Percentiles rank a stretch among this genome's conserved stretches.
Evolutionary conservation across 805 yeast species (phyloP).

Genomic region (Wickerhamiella domercqiae): DNA sequence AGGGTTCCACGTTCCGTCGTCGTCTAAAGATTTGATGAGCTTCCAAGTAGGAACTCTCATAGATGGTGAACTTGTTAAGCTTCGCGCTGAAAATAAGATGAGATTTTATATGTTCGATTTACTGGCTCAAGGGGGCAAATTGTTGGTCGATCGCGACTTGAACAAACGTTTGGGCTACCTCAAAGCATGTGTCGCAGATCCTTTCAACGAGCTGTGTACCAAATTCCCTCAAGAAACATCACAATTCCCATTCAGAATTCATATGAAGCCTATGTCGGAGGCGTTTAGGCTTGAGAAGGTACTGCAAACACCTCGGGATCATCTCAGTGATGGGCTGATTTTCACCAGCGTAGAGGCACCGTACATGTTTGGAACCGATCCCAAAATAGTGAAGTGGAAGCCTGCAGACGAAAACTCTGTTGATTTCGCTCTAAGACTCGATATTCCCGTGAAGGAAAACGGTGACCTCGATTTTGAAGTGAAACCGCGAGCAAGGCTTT

Average conservation of each 20-base stretch:
- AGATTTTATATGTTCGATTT: constrained; percentile 86
- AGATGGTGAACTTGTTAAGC: constrained; percentile 82
- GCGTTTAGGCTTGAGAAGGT: constrained; percentile 66
- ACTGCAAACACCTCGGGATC: constrained; percentile 57
- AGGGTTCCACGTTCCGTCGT: constrained; percentile 59
- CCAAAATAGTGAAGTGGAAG: constrained; percentile 82
- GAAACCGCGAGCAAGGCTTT: constrained; percentile 52
- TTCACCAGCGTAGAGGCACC: constrained; percentile 85
- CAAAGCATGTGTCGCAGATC: constrained; percentile 63
- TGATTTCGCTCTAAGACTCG: constrained; percentile 61
- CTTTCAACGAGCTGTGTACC: constrained; percentile 57
- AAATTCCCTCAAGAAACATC: constrained; percentile 58
- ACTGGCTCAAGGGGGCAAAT: constrained; percentile 62
- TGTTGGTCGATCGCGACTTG: constrained; percentile 52
- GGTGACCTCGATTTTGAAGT: constrained; percentile 51
- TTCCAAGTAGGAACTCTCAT: constrained; percentile 78
- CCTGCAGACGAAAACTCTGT: constrained; percentile 91
- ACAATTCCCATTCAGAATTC: constrained; percentile 70
- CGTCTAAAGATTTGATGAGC: constrained; percentile 31
- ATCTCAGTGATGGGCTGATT: constrained; percentile 85
- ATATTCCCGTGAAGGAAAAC: constrained; percentile 45
- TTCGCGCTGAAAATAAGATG: constrained; percentile 27
- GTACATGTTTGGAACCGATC: constrained; percentile 78
- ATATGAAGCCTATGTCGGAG: constrained; percentile 76
- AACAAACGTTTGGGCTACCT: constrained; percentile 79